Evolutionary conservation across 108 stramenopile species (phyloP).

Genomic region (Cylindrotheca closterium): DNA sequence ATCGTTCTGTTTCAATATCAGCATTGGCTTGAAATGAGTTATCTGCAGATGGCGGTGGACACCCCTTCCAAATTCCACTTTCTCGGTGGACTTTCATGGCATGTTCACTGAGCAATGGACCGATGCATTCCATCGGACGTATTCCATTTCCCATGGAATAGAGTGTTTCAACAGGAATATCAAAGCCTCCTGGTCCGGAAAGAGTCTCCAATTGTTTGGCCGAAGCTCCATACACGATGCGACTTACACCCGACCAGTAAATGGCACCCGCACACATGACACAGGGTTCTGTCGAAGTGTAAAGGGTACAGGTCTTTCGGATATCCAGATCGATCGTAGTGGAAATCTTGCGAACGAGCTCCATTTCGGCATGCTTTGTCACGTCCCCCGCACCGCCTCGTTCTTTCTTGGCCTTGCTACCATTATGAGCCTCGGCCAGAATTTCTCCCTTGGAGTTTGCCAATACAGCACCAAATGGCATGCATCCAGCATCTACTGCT

Average conservation of each 20-base stretch:
- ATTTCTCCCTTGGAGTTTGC: conserved; percentile 12
- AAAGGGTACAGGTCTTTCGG: conserved; percentile 17
- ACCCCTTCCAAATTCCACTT: conserved; percentile 19
- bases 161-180: conserved; percentile 19
- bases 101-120: conserved; percentile 17
- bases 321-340: conserved; percentile 8
- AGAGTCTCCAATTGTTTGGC: conserved; percentile 14
- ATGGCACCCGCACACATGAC: conserved; percentile 47
- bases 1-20: conserved; percentile 28
- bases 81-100: conserved; percentile 24
- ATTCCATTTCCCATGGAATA: conserved; percentile 18
- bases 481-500: conserved; percentile 22
- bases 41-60: conserved; percentile 1
- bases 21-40: neutral
- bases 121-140: conserved; percentile 16
- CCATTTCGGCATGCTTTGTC: conserved; percentile 41
- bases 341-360: conserved; percentile 25
- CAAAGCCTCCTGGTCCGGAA: conserved; percentile 39
- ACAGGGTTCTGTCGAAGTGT: conserved; percentile 41
- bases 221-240: conserved; percentile 30
- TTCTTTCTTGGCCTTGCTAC: neutral
- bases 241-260: conserved; percentile 29
- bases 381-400: conserved; percentile 38
- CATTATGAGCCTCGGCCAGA: conserved; percentile 19
- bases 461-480: conserved; percentile 42